Evolutionary conservation across 805 yeast species (phyloP).

Genomic region (Cyberlindnera mississippiensis): DNA sequence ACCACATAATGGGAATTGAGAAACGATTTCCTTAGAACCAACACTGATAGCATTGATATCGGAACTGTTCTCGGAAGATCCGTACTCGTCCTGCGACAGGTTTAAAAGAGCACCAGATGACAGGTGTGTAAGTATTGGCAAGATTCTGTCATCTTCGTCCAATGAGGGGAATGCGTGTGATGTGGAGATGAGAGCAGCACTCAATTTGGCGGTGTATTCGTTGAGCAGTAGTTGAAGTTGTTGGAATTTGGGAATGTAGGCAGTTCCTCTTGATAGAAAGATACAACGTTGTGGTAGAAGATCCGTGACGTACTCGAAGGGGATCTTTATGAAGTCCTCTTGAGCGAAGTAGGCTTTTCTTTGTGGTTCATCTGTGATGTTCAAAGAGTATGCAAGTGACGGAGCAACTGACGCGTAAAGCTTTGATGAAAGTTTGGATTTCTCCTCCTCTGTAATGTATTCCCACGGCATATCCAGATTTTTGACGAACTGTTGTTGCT

Average conservation of each 20-base stretch:
- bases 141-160: constrained; percentile 86
- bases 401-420: constrained; percentile 53
- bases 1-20: constrained; percentile 83
- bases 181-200: constrained; percentile 54
- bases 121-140: constrained; percentile 79
- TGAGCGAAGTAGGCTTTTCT: constrained; percentile 45
- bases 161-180: constrained; percentile 76
- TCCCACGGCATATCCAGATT: constrained; percentile 69
- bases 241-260: constrained; percentile 79
- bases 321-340: constrained; percentile 76
- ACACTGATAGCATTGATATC: constrained; percentile 63
- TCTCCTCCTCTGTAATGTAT: constrained; percentile 61
- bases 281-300: constrained; percentile 72
- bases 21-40: constrained; percentile 45
- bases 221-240: constrained; percentile 67
- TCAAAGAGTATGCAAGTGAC: constrained; percentile 31
- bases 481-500: constrained; percentile 68
- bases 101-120: constrained; percentile 63
- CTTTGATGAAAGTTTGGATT: constrained; percentile 41
- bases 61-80: constrained; percentile 22
- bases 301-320: constrained; percentile 81
- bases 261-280: constrained; percentile 62
- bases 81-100: constrained; percentile 17
- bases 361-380: constrained; percentile 40
- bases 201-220: constrained; percentile 54